These are phyloP conservation scores for Podospora tetraspora DNA, from an alignment of 495 filamentous ascomycete genomes.

Conservation along the genomic window DNA sequence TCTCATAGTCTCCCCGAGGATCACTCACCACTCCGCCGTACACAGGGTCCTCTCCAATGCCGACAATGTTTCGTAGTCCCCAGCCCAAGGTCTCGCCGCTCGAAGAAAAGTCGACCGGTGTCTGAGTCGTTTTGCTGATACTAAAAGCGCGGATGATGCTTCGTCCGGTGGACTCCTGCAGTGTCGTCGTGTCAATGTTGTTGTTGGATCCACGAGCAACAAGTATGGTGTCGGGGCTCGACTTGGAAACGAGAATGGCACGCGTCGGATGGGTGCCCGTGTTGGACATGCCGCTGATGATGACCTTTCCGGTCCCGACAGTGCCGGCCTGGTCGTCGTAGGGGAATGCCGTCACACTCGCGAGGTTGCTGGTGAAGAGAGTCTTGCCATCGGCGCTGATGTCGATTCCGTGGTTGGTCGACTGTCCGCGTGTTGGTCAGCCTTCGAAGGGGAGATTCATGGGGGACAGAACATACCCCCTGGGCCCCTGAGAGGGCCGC, in stretches of 20 bases:
- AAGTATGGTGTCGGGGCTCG: conserved; percentile 44
- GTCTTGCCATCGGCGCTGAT: conserved; percentile 56
- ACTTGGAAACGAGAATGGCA: conserved; percentile 49
- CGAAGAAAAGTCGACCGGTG: conserved; percentile 39
- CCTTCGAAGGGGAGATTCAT: too few relatives aligned
- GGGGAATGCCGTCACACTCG: conserved; percentile 50
- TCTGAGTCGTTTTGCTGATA: conserved; percentile 33
- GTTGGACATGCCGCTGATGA: conserved; percentile 51
- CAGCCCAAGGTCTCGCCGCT: conserved; percentile 55
- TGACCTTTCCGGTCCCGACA: conserved; percentile 37
- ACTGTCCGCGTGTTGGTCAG: neutral
- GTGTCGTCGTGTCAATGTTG: conserved; percentile 53
- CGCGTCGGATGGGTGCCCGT: conserved; percentile 49
- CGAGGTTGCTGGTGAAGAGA: conserved; percentile 53
- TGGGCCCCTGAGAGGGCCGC: conserved; percentile 31
- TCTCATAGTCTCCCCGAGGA: conserved; percentile 18
- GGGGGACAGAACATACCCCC: neutral
- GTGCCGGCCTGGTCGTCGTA: conserved; percentile 48
- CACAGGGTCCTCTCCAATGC: conserved; percentile 54
- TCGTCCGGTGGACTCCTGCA: conserved; percentile 41
- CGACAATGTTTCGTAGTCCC: conserved; percentile 64
- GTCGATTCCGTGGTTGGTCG: conserved; percentile 61
- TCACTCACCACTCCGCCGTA: conserved; percentile 47
- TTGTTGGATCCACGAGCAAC: conserved; percentile 52
- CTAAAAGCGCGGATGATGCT: conserved; percentile 58